Percentiles rank a stretch among this genome's conserved stretches.
These are phyloP conservation scores for Antrodiella citrinella DNA, from an alignment of 768 basidiomycete genomes.

Conservation along the genomic window DNA sequence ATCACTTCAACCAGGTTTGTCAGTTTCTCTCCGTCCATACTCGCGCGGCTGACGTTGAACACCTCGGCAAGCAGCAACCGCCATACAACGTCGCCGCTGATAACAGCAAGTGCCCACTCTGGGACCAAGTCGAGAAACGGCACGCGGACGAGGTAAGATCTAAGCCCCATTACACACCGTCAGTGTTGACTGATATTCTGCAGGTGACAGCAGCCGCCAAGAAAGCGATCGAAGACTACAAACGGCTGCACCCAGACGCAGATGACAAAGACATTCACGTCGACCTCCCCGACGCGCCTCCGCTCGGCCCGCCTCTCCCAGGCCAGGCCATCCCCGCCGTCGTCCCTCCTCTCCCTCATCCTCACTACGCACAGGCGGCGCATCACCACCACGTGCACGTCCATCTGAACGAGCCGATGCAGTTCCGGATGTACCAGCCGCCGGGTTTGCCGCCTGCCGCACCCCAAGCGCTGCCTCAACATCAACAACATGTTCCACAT, in stretches of 20 bases:
- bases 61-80: constrained; percentile 22
- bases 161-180: no score
- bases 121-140: constrained; percentile 58
- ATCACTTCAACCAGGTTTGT: constrained; percentile 59
- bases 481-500: no score
- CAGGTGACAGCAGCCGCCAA: constrained; percentile 63
- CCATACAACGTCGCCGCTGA: constrained; percentile 15
- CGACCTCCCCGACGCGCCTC: constrained; percentile 41
- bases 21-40: neutral
- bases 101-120: constrained; percentile 51
- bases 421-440: neutral
- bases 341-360: neutral
- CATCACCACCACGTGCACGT: neutral
- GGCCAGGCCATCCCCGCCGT: constrained; percentile 1
- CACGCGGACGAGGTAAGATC: constrained; percentile 55
- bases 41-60: no score
- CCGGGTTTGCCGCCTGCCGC: no score
- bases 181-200: no score
- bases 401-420: no score
- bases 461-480: no score
- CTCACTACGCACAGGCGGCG: no score
- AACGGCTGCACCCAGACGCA: constrained; percentile 52
- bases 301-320: constrained; percentile 21
- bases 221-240: constrained; percentile 55
- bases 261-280: constrained; percentile 53